Percentiles rank a stretch among this genome's conserved stretches.
phyloP scores from a whole-genome alignment of 768 basidiomycete species.

The Harrya chromipes region DNA sequence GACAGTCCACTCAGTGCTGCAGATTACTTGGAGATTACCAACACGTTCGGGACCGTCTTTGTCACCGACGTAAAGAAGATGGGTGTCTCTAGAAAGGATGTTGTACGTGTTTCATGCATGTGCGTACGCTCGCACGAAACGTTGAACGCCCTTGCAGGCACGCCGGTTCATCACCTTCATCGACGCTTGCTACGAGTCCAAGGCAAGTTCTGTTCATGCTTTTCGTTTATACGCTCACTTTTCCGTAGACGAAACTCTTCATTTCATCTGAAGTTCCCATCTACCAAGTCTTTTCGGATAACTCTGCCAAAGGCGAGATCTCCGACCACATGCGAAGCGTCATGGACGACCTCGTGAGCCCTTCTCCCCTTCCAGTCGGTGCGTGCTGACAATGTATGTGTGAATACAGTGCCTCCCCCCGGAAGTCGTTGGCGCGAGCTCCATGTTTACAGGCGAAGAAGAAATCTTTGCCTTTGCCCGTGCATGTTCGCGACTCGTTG shows the following conservation, averaged over 20 bases:
- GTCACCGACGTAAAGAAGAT: conserved; percentile 85
- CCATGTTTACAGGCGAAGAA: conserved; percentile 95
- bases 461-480: conserved; percentile 97
- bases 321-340: conserved; percentile 88
- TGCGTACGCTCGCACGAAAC: neutral
- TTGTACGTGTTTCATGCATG: conserved; percentile 41
- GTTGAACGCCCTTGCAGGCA: conserved; percentile 46
- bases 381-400: neutral
- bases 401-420: conserved; percentile 65
- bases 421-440: conserved; percentile 74
- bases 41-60: conserved; percentile 84
- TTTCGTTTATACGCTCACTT: conserved; percentile 41
- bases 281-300: conserved; percentile 84
- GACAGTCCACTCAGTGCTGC: conserved; percentile 88
- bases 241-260: conserved; percentile 83
- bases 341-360: conserved; percentile 89
- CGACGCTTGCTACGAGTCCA: conserved; percentile 94
- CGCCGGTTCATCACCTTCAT: conserved; percentile 97
- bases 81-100: conserved; percentile 82
- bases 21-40: conserved; percentile 93
- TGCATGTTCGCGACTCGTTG: conserved; percentile 81
- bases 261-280: conserved; percentile 92
- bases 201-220: conserved; percentile 40
- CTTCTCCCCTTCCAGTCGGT: neutral
- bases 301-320: conserved; percentile 42